These are phyloP conservation scores for Lipomyces yarrowii DNA, from an alignment of 1,139 yeast species.

Conservation along the genomic window DNA sequence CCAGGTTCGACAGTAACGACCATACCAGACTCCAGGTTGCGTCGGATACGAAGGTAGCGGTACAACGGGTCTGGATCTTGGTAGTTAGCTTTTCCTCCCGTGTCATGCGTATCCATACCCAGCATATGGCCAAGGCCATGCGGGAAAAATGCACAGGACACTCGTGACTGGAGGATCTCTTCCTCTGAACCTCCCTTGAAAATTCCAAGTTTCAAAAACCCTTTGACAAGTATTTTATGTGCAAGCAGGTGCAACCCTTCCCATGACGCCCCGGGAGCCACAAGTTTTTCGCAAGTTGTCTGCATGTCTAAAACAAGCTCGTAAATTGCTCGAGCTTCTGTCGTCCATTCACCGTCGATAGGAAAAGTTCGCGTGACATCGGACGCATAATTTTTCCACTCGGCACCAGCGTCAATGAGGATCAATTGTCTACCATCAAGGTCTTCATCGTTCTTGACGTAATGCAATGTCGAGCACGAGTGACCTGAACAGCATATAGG, in stretches of 20 bases:
- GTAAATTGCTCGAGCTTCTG: conserved; percentile 82
- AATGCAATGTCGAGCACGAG: conserved; percentile 87
- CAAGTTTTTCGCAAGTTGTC: conserved; percentile 60
- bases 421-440: conserved; percentile 61
- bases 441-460: conserved; percentile 78
- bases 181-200: conserved; percentile 64
- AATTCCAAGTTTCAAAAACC: conserved; percentile 73
- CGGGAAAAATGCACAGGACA: conserved; percentile 82
- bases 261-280: conserved; percentile 85
- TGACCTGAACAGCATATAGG: conserved; percentile 96
- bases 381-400: conserved; percentile 89
- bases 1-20: conserved; percentile 97
- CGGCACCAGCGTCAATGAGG: conserved; percentile 95
- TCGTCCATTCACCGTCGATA: conserved; percentile 82
- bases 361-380: conserved; percentile 98
- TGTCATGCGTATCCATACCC: conserved; percentile 96
- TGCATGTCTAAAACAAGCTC: conserved; percentile 87
- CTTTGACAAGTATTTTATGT: conserved; percentile 73
- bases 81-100: conserved; percentile 85
- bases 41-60: conserved; percentile 76
- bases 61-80: conserved; percentile 77
- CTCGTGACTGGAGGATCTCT: conserved; percentile 68
- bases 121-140: conserved; percentile 93
- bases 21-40: conserved; percentile 73
- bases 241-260: conserved; percentile 80